These are phyloP conservation scores for Candida coquimbonensis DNA, from an alignment of 805 yeast species.

Conservation along the genomic window DNA sequence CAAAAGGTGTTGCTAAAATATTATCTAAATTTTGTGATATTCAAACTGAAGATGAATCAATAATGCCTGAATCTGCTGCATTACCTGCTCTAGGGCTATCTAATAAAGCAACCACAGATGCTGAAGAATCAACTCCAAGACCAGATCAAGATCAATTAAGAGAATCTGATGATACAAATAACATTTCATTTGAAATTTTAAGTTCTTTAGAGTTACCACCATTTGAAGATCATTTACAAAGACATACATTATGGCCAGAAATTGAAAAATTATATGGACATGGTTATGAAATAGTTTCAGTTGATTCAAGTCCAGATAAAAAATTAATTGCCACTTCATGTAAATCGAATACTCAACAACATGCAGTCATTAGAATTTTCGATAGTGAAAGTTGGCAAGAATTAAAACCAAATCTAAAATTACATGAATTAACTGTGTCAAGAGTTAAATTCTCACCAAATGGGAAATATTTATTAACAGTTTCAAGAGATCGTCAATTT, in stretches of 20 bases:
- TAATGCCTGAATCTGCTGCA: constrained; percentile 76
- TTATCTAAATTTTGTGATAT: constrained; percentile 49
- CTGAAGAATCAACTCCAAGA: constrained; percentile 23
- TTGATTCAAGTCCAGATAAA: constrained; percentile 63
- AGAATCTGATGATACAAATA: constrained; percentile 28
- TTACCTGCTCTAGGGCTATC: constrained; percentile 92
- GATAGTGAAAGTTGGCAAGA: constrained; percentile 57
- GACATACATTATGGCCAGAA: constrained; percentile 94
- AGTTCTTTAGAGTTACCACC: constrained; percentile 55
- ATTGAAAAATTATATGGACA: constrained; percentile 93
- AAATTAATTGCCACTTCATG: constrained; percentile 81
- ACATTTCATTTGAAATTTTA: constrained; percentile 41
- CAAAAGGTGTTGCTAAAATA: constrained; percentile 65
- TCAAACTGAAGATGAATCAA: constrained; percentile 21
- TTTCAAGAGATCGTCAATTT: constrained; percentile 84
- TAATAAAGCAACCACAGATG: constrained; percentile 69
- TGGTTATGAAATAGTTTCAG: constrained; percentile 85
- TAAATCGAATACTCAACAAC: constrained; percentile 73
- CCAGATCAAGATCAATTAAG: constrained; percentile 22
- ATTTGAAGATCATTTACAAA: constrained; percentile 81
- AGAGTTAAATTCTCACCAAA: constrained; percentile 69
- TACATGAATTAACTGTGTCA: constrained; percentile 83
- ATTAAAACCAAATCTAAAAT: constrained; percentile 45
- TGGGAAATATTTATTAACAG: constrained; percentile 59
- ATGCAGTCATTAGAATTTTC: constrained; percentile 80